phyloP scores from a whole-genome alignment of 2,329 filamentous ascomycete species.

The Cladophialophora immunda region DNA sequence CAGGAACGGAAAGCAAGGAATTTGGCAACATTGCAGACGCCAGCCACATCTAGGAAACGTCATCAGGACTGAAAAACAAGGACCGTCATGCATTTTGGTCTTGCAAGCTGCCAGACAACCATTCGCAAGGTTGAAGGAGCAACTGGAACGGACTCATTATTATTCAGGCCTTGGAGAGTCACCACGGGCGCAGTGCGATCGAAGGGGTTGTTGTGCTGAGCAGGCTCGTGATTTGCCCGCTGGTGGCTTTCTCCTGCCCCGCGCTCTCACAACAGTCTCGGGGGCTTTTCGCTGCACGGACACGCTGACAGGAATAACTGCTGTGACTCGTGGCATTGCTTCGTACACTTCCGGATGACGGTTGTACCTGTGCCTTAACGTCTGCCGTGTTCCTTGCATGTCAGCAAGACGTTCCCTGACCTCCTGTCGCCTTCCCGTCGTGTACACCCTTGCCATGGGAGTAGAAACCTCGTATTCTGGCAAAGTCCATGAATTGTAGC shows the following conservation, averaged over 20 bases:
- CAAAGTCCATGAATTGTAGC: neutral
- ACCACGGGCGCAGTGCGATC: conserved; percentile 21
- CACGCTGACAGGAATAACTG: conserved; percentile 19
- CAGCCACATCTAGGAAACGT: conserved; percentile 12
- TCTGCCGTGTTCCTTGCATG: conserved; percentile 36
- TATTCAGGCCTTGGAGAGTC: conserved; percentile 10
- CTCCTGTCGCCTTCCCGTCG: conserved; percentile 19
- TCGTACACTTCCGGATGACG: conserved; percentile 5
- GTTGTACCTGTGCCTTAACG: conserved; percentile 23
- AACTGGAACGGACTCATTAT: conserved; percentile 2
- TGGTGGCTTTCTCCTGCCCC: conserved; percentile 12
- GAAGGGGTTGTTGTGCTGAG: neutral
- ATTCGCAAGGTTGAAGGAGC: conserved; percentile 8
- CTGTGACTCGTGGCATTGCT: conserved; percentile 20
- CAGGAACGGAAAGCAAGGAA: conserved; percentile 15
- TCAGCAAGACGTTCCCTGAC: conserved; percentile 27
- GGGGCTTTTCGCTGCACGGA: conserved; percentile 15
- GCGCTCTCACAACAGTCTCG: conserved; percentile 19
- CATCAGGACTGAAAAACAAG: conserved; percentile 10
- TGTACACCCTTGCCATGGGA: conserved; percentile 21
- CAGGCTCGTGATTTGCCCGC: conserved; percentile 11
- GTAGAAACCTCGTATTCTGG: conserved; percentile 6
- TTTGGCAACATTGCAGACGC: neutral
- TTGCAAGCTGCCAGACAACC: conserved; percentile 17
- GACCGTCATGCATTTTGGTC: neutral